Percentiles rank a stretch among this genome's conserved stretches.
Conservation (phyloP, 148 eudicot genomes). For the Simmondsia chinensis region DNA sequence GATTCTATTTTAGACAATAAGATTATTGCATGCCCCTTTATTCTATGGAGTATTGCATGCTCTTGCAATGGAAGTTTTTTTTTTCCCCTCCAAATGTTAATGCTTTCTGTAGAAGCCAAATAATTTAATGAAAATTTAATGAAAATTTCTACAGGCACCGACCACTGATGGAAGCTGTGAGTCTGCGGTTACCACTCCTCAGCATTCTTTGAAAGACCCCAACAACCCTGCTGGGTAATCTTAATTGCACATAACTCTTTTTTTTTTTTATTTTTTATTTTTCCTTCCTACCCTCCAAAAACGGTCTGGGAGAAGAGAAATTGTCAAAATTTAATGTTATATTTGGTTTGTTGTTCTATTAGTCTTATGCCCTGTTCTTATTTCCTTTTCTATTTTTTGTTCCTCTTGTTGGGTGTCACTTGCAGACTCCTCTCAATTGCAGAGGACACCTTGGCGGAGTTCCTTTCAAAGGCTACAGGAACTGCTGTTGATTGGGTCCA, state of each 20-base stretch:
- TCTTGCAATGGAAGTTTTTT: background rate
- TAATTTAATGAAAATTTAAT: conserved; percentile 2
- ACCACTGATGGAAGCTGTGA: conserved; percentile 73
- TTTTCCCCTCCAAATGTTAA: too few relatives aligned
- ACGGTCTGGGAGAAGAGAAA: too few relatives aligned
- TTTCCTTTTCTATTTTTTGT: conserved; percentile 1
- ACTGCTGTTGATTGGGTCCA: conserved; percentile 99
- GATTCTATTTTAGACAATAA: too few relatives aligned
- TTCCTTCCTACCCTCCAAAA: too few relatives aligned
- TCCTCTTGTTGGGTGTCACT: conserved; percentile 1
- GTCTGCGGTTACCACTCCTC: conserved; percentile 59
- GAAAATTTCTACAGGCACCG: conserved; percentile 57
- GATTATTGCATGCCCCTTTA: too few relatives aligned
- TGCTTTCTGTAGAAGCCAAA: background rate
- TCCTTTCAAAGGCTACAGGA: conserved; percentile 99
- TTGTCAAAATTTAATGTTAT: too few relatives aligned
- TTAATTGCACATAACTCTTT: background rate
- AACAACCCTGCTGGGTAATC: conserved; percentile 87
- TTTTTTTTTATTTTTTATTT: background rate
- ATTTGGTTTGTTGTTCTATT: too few relatives aligned
- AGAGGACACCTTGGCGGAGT: conserved; percentile 96
- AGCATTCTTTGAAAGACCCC: conserved; percentile 61
- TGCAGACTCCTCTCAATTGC: conserved; percentile 90
- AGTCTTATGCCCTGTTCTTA: too few relatives aligned
- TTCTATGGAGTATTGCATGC: background rate